Evolutionary conservation across 2,329 filamentous ascomycete species (phyloP).

Genomic region (Elsinoe batatas): DNA sequence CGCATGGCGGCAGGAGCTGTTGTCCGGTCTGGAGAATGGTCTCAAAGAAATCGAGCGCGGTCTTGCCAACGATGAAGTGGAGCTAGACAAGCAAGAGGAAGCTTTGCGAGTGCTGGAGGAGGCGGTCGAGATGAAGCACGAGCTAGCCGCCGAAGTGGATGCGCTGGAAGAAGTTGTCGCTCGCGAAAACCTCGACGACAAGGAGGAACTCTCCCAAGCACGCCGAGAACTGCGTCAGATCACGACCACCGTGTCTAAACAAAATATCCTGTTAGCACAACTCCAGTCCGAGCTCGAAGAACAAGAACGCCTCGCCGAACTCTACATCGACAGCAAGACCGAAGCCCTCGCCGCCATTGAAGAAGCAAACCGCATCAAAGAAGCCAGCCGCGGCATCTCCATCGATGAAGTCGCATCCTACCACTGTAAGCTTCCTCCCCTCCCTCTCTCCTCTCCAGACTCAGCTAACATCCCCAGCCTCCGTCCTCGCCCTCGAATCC

Average conservation of each 20-base stretch:
- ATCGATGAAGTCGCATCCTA: slow-evolving; percentile 66
- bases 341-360: slow-evolving; percentile 64
- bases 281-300: slow-evolving; percentile 58
- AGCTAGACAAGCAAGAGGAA: slow-evolving; percentile 57
- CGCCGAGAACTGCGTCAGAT: slow-evolving; percentile 56
- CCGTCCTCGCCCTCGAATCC: slow-evolving; percentile 55
- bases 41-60: slow-evolving; percentile 65
- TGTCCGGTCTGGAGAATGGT: slow-evolving; percentile 71
- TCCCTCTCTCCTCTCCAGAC: not conserved
- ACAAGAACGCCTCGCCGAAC: slow-evolving; percentile 55
- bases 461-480: slow-evolving; percentile 43
- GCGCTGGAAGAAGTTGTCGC: slow-evolving; percentile 58
- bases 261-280: slow-evolving; percentile 56
- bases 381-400: slow-evolving; percentile 85
- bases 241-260: slow-evolving; percentile 59
- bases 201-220: slow-evolving; percentile 63
- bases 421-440: slow-evolving; percentile 52
- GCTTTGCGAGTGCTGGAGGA: slow-evolving; percentile 52
- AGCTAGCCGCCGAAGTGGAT: slow-evolving; percentile 43
- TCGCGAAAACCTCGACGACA: slow-evolving; percentile 70
- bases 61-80: slow-evolving; percentile 62
- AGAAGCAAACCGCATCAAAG: slow-evolving; percentile 70
- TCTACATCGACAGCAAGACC: slow-evolving; percentile 56
- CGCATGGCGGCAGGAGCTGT: slow-evolving; percentile 86
- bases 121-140: slow-evolving; percentile 50